A percentile compares a stretch with the other conserved stretches of the same genome.
Conservation (phyloP, 495 filamentous ascomycete genomes). For the Neurospora sp. region DNA sequence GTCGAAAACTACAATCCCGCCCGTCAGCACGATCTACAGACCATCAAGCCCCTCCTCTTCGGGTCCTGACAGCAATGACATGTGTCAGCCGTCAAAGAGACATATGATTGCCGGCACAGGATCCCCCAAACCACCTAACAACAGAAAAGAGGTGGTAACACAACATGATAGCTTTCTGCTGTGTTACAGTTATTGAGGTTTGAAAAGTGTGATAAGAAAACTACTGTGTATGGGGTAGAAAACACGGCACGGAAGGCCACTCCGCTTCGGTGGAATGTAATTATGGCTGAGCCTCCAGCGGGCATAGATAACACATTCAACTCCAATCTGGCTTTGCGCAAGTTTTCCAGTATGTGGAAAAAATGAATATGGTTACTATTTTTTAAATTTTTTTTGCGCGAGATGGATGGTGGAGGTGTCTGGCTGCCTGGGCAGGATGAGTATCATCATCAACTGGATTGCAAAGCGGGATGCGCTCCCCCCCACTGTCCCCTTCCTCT, state of each 20-base stretch:
- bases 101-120: not conserved
- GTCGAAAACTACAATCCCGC: not conserved
- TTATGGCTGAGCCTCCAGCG: not conserved
- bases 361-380: not conserved
- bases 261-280: not conserved
- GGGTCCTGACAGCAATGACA: not conserved
- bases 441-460: not conserved
- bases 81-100: not conserved
- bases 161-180: not conserved
- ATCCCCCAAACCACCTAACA: not conserved
- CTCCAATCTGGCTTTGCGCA: not conserved
- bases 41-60: not conserved
- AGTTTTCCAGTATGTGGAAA: not conserved
- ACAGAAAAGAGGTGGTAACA: not conserved
- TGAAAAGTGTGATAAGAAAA: not conserved
- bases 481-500: not conserved
- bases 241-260: not conserved
- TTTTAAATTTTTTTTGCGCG: no score
- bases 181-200: not conserved
- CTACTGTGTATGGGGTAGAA: not conserved
- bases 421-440: not conserved
- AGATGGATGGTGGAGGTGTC: not conserved
- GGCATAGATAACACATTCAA: not conserved
- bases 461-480: not conserved
- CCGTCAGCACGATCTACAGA: not conserved